Conservation (phyloP, 2,329 filamentous ascomycete genomes). For the Trichophyton benhamiae region DNA sequence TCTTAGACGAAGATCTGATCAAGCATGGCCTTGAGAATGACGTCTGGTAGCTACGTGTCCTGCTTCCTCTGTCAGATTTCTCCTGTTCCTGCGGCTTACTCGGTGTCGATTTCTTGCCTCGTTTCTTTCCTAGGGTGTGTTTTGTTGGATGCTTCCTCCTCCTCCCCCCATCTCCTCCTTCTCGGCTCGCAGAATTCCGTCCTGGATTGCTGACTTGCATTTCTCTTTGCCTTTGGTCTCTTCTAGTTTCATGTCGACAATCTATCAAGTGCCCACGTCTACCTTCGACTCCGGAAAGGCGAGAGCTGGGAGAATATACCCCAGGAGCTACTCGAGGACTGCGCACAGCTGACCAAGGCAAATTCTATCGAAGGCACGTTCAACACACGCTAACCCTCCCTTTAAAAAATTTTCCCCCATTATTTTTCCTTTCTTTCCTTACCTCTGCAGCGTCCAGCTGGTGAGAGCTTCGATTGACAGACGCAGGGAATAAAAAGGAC, state of each 20-base stretch:
- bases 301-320: slow-evolving; percentile 77
- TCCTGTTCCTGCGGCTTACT: neutral
- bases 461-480: neutral
- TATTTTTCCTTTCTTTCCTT: neutral
- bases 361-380: slow-evolving; percentile 84
- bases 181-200: neutral
- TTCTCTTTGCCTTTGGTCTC: neutral
- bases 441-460: neutral
- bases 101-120: neutral
- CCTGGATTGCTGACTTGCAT: slow-evolving; percentile 3
- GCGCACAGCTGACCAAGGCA: slow-evolving; percentile 94
- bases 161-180: neutral
- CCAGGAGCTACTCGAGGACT: slow-evolving; percentile 62
- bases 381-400: neutral
- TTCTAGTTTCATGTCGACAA: slow-evolving; percentile 90
- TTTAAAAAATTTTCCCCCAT: no score
- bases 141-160: slow-evolving; percentile 6
- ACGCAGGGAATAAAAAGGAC: slow-evolving; percentile 87
- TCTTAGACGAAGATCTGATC: slow-evolving; percentile 85
- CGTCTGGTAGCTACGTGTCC: slow-evolving; percentile 54
- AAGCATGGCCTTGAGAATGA: slow-evolving; percentile 90
- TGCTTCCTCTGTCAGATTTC: neutral
- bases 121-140: slow-evolving; percentile 20
- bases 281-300: slow-evolving; percentile 68
- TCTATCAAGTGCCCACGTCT: slow-evolving; percentile 90